These are phyloP conservation scores for Colletotrichum coccodes DNA, from an alignment of 2,329 filamentous ascomycete species.

Conservation along the genomic window DNA sequence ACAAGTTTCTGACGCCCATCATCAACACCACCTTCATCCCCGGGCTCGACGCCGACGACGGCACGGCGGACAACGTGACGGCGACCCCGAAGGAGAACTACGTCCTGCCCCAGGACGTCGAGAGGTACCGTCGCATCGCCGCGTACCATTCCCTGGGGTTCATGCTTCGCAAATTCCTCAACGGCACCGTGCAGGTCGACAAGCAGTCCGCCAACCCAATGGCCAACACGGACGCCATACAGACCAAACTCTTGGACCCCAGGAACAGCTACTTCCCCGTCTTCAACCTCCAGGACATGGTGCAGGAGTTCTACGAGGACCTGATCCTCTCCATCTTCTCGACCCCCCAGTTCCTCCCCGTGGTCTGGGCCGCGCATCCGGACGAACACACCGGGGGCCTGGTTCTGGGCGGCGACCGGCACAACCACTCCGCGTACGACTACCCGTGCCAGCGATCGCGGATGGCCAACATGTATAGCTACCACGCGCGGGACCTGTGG, in stretches of 20 bases:
- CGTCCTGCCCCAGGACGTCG: conserved; percentile 38
- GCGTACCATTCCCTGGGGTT: conserved; percentile 45
- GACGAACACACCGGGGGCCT: conserved; percentile 34
- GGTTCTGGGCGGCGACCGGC: conserved; percentile 23
- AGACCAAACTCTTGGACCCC: conserved; percentile 50
- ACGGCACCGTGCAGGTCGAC: conserved; percentile 42
- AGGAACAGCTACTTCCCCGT: conserved; percentile 40
- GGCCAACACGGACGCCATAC: conserved; percentile 45
- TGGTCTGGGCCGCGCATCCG: conserved; percentile 44
- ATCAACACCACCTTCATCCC: conserved; percentile 42
- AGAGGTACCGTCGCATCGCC: conserved; percentile 41
- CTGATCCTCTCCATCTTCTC: conserved; percentile 47
- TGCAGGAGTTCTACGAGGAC: conserved; percentile 46
- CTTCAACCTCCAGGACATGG: conserved; percentile 36
- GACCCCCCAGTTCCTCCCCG: conserved; percentile 44
- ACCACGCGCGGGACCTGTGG: conserved; percentile 45
- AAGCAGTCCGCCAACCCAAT: conserved; percentile 40
- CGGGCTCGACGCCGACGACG: conserved; percentile 41
- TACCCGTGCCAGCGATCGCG: conserved; percentile 43
- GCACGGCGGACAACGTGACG: conserved; percentile 44
- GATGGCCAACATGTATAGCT: conserved; percentile 40
- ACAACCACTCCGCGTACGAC: conserved; percentile 34
- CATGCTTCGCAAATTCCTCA: conserved; percentile 43
- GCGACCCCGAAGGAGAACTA: conserved; percentile 41
- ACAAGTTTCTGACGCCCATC: conserved; percentile 37